These are phyloP conservation scores for Exophiala oligosperma DNA, from an alignment of 2,329 filamentous ascomycete genomes.

Conservation along the genomic window DNA sequence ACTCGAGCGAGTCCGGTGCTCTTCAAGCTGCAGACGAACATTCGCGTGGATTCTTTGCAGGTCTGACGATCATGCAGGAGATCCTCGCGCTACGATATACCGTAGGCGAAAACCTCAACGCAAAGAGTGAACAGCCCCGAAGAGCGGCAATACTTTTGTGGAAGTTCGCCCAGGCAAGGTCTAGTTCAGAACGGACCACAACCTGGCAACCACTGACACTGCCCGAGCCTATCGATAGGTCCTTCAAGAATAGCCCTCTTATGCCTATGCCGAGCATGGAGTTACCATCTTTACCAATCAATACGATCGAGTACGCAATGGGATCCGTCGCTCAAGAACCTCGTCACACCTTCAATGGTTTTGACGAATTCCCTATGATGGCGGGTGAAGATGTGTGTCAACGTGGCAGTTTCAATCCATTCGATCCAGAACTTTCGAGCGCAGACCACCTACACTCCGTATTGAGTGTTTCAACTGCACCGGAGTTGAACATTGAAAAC, in stretches of 20 bases:
- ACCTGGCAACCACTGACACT: constrained; percentile 46
- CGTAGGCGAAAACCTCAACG: constrained; percentile 32
- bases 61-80: constrained; percentile 48
- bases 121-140: constrained; percentile 29
- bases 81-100: constrained; percentile 37
- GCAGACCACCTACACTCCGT: constrained; percentile 9
- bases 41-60: constrained; percentile 39
- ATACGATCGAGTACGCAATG: constrained; percentile 20
- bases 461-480: constrained; percentile 7
- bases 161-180: constrained; percentile 47
- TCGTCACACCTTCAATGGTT: background rate
- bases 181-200: constrained; percentile 42
- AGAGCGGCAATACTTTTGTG: constrained; percentile 47
- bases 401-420: constrained; percentile 15
- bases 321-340: constrained; percentile 12
- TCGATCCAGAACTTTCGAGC: constrained; percentile 3
- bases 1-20: constrained; percentile 34
- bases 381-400: constrained; percentile 23
- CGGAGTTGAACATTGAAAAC: background rate
- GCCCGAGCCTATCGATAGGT: constrained; percentile 36
- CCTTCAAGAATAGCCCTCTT: constrained; percentile 41
- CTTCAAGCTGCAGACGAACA: constrained; percentile 37
- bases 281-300: constrained; percentile 27
- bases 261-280: constrained; percentile 22
- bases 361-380: constrained; percentile 5